Evolutionary conservation across 2,329 filamentous ascomycete species (phyloP).

Genomic region (Beauveria medogensis): DNA sequence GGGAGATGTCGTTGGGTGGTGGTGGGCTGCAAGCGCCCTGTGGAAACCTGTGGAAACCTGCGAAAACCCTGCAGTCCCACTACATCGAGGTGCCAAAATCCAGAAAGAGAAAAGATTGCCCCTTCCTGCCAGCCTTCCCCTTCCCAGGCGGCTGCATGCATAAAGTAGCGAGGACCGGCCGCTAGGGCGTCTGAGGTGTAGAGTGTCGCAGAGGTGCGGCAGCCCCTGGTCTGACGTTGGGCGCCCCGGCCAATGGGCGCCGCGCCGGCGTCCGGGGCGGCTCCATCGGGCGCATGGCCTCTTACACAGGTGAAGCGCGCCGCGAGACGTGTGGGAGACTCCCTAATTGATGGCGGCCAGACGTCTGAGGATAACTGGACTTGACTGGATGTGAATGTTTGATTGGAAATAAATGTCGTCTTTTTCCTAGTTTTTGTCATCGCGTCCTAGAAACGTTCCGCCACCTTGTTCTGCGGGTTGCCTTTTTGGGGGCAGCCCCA

Average conservation of each 20-base stretch:
- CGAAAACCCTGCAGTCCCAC: too few relatives aligned
- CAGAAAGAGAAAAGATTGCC: not conserved
- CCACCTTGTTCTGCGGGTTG: not conserved
- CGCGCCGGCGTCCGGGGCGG: not conserved
- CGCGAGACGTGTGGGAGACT: not conserved
- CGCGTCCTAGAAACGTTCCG: not conserved
- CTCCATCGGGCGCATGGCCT: not conserved
- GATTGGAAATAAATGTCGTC: not conserved
- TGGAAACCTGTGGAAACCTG: too few relatives aligned
- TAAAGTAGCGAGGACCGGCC: not conserved
- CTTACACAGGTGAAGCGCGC: slow-evolving; percentile 10
- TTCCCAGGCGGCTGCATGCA: not conserved
- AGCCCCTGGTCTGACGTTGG: slow-evolving; percentile 2
- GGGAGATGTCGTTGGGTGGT: too few relatives aligned
- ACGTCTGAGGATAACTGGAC: slow-evolving; percentile 1
- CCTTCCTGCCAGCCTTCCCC: not conserved
- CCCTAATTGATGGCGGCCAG: not conserved
- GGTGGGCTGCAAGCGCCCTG: too few relatives aligned
- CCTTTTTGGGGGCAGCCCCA: not conserved
- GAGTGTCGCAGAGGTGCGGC: slow-evolving; percentile 9
- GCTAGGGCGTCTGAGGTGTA: not conserved
- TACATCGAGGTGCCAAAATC: not conserved
- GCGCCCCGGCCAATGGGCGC: slow-evolving; percentile 1
- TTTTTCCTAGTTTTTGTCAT: not conserved
- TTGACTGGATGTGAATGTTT: not conserved